Evolutionary conservation across 2,329 filamentous ascomycete species (phyloP), one percentile per base, ranked within the genome.

Genomic region (Karstenula rhodostoma): DNA sequence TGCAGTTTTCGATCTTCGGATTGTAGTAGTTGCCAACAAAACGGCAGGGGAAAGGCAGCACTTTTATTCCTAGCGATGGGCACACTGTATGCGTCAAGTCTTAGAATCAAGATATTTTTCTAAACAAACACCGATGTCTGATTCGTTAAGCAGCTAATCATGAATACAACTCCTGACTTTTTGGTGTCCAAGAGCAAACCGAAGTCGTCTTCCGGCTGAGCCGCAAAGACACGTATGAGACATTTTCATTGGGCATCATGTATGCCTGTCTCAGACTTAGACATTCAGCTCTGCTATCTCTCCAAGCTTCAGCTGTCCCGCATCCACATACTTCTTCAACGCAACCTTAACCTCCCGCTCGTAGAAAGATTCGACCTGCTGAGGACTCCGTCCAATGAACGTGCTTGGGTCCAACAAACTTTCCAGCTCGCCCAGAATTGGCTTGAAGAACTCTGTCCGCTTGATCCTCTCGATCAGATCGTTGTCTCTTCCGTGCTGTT

Each of bases 381-480:
- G 77, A 23, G 82, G 80, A 29, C 81, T 81, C 49, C 85, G 76
- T 4, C 87, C 87, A 56, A 86, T 84, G 64, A 88, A 89, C 58
- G 83, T 81, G 70, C 84, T 84, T 1, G 90, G 83, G 63, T 90
- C 84, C 50, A 94, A 79, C 79, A 94, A 84, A 44, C 75, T 79
- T 65, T 93, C 90, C 32, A 94, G 80, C 64, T 94, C 89, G 50
- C 73, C 82, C 82, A 87, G 87, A 64, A 94, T 87, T 1, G 90
- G 82, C 61, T 78, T 82, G 81, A 97, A 97, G 83, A 91, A 97
- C 46, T 87, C 82, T 44, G 84, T 89, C 54, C 80, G 82, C 75
- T 86, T 87, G 74, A 97, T 93, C 15, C 93, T 83, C 64, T 92
- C 88, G 15, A 97, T 87, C 2, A 97, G 83, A 75, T 97, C 93